These are phyloP conservation scores for Phalaenopsis equestris DNA, from an alignment of 106 monocot genomes.

Conservation along the genomic window DNA sequence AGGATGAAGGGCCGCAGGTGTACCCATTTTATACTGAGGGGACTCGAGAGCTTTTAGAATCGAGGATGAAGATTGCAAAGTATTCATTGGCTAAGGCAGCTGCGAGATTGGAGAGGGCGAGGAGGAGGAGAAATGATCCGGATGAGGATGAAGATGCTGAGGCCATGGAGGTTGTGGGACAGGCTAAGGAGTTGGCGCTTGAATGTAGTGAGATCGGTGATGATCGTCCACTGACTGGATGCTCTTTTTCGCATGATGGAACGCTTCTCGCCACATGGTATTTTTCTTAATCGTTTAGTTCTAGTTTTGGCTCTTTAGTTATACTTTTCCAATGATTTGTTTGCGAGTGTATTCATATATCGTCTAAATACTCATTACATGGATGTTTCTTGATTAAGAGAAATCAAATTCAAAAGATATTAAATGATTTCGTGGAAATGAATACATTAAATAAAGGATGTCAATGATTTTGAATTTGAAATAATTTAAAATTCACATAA, in stretches of 20 bases:
- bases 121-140: conserved; percentile 82
- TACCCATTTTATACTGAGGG: conserved; percentile 98
- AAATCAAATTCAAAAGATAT: no score
- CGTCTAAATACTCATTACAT: no score
- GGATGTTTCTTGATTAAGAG: no score
- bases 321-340: no score
- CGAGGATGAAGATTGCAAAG: conserved; percentile 51
- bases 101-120: conserved; percentile 57
- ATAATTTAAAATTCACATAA: no score
- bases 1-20: conserved; percentile 31
- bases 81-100: conserved; percentile 51
- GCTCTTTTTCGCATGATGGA: conserved; percentile 74
- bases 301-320: no score
- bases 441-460: no score
- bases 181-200: conserved; percentile 48
- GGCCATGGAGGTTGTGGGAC: conserved; percentile 44
- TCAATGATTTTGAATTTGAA: no score
- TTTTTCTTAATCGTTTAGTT: neutral
- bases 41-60: conserved; percentile 46
- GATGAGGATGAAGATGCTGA: conserved; percentile 87
- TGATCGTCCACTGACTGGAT: conserved; percentile 76
- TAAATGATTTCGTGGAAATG: no score
- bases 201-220: conserved; percentile 94
- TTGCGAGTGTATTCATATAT: no score
- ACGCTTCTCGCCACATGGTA: conserved; percentile 81